These are phyloP conservation scores for Botrytis fragariae DNA, from an alignment of 2,329 filamentous ascomycete species.

Conservation along the genomic window DNA sequence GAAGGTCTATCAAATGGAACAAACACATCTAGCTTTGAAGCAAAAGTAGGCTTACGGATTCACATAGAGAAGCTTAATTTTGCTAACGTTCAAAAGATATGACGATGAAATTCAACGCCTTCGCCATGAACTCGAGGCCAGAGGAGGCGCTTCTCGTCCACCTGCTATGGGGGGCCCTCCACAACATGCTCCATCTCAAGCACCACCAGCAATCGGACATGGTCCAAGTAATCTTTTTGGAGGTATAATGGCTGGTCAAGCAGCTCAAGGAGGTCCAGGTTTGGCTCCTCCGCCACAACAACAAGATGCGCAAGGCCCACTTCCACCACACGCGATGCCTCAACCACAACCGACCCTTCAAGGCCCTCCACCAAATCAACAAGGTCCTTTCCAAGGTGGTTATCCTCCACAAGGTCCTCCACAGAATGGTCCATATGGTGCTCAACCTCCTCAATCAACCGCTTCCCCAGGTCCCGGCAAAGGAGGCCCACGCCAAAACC, in stretches of 20 bases:
- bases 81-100: constrained; percentile 59
- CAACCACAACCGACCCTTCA: constrained; percentile 56
- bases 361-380: constrained; percentile 52
- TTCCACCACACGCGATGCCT: constrained; percentile 48
- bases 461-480: constrained; percentile 84
- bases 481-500: constrained; percentile 57
- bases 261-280: constrained; percentile 77
- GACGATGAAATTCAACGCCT: constrained; percentile 86
- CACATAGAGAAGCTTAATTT: neutral
- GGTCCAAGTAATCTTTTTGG: constrained; percentile 89
- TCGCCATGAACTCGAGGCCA: constrained; percentile 79
- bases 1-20: constrained; percentile 91
- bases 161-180: constrained; percentile 70
- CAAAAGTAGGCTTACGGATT: constrained; percentile 65
- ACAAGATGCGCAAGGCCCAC: constrained; percentile 40
- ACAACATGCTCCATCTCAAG: constrained; percentile 76
- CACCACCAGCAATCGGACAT: constrained; percentile 81
- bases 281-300: constrained; percentile 67
- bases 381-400: constrained; percentile 65
- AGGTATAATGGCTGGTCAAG: constrained; percentile 89
- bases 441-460: constrained; percentile 78
- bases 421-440: constrained; percentile 66
- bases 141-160: constrained; percentile 61
- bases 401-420: constrained; percentile 48
- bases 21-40: constrained; percentile 84